Conservation (phyloP, 345 rosid species). For the Aquilaria sinensis region DNA sequence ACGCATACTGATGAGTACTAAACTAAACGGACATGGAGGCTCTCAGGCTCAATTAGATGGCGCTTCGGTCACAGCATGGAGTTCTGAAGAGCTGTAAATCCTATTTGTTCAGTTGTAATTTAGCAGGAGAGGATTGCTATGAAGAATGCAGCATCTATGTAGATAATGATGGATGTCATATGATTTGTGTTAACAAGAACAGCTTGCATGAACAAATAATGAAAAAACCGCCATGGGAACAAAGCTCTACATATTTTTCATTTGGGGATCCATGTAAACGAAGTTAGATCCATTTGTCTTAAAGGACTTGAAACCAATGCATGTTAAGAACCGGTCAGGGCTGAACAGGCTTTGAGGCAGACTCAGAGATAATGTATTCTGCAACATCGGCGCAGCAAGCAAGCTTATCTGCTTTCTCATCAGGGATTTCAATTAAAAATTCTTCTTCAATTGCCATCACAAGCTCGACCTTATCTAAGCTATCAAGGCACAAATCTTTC, state of each 20-base stretch:
- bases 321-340: slow-evolving; percentile 10
- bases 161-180: slow-evolving; percentile 15
- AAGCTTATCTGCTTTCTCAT: slow-evolving; percentile 54
- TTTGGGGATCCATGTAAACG: slow-evolving; percentile 1
- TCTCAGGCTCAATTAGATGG: slow-evolving; percentile 43
- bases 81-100: slow-evolving; percentile 15
- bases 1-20: slow-evolving; percentile 3
- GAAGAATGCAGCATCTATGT: slow-evolving; percentile 6
- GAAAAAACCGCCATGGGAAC: neutral
- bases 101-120: slow-evolving; percentile 10
- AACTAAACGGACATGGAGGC: slow-evolving; percentile 12
- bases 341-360: slow-evolving; percentile 16
- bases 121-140: neutral
- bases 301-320: neutral
- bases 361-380: slow-evolving; percentile 34
- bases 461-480: slow-evolving; percentile 63
- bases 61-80: slow-evolving; percentile 51
- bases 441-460: slow-evolving; percentile 71
- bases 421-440: slow-evolving; percentile 57
- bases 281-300: neutral
- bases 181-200: slow-evolving; percentile 5
- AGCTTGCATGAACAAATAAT: slow-evolving; percentile 1
- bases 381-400: slow-evolving; percentile 59
- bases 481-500: slow-evolving; percentile 55
- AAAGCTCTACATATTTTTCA: neutral